phyloP scores from a whole-genome alignment of 495 filamentous ascomycete genomes.

The Jackrogersella multiformis region DNA sequence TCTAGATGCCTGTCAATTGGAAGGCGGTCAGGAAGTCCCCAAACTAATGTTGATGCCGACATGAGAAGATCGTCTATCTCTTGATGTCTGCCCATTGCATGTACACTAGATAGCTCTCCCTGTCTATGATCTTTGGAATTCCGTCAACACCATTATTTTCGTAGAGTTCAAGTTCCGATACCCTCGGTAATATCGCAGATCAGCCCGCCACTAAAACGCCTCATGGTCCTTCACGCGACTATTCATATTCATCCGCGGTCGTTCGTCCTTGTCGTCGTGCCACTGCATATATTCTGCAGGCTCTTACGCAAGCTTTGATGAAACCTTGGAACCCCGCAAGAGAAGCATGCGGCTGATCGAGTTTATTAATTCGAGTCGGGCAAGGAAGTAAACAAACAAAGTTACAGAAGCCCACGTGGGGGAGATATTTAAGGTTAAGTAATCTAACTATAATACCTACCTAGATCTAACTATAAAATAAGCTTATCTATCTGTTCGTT shows the following conservation, averaged over 20 bases:
- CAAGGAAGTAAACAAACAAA: neutral
- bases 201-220: slow-evolving; percentile 10
- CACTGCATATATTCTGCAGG: slow-evolving; percentile 26
- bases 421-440: slow-evolving; percentile 13
- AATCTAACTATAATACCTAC: neutral
- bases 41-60: neutral
- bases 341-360: slow-evolving; percentile 36
- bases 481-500: too few species aligned
- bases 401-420: slow-evolving; percentile 1
- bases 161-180: too few species aligned
- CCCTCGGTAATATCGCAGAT: too few species aligned
- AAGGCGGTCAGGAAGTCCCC: slow-evolving; percentile 26
- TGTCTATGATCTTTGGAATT: too few species aligned
- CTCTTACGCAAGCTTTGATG: slow-evolving; percentile 35
- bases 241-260: slow-evolving; percentile 1
- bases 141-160: too few species aligned
- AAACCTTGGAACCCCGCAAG: slow-evolving; percentile 28
- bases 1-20: neutral
- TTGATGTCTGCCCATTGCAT: too few species aligned
- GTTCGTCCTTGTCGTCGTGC: slow-evolving; percentile 18
- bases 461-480: too few species aligned
- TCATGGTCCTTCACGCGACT: slow-evolving; percentile 14
- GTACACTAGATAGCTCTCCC: too few species aligned
- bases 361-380: slow-evolving; percentile 18
- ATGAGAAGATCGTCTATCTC: slow-evolving; percentile 8